Evolutionary conservation across 176 grass and related monocot genomes (phyloP).

Genomic region (Thinopyrum elongatum): DNA sequence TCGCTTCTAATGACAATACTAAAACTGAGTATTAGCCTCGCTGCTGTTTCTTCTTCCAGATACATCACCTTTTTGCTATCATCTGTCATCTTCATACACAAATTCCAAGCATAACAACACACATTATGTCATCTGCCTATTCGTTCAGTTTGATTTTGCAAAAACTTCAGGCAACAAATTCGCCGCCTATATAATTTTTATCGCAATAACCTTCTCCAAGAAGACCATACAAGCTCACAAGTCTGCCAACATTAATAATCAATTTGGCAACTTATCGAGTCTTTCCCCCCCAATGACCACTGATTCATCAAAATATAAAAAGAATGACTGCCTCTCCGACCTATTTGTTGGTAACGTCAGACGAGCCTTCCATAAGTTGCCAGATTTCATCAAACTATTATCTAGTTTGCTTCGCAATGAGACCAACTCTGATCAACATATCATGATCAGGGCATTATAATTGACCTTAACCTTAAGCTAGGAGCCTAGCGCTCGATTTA

Average conservation of each 20-base stretch:
- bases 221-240: neutral
- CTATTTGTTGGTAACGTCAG: neutral
- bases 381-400: neutral
- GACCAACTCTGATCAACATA: neutral
- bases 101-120: neutral
- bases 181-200: neutral
- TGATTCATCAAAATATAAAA: neutral
- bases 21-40: neutral
- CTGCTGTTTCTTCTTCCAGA: neutral
- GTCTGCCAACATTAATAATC: neutral
- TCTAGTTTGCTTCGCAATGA: neutral
- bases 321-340: neutral
- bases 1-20: neutral
- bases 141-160: neutral
- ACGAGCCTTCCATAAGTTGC: constrained; percentile 5
- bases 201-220: neutral
- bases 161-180: neutral
- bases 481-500: neutral
- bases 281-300: neutral
- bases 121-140: neutral
- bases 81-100: neutral
- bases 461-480: neutral
- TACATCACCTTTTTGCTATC: neutral
- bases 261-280: neutral
- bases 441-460: neutral